A percentile compares a stretch with the other conserved stretches of the same genome.
Evolutionary conservation across 345 rosid species (phyloP).

Genomic region (Rhodamnia argentea): DNA sequence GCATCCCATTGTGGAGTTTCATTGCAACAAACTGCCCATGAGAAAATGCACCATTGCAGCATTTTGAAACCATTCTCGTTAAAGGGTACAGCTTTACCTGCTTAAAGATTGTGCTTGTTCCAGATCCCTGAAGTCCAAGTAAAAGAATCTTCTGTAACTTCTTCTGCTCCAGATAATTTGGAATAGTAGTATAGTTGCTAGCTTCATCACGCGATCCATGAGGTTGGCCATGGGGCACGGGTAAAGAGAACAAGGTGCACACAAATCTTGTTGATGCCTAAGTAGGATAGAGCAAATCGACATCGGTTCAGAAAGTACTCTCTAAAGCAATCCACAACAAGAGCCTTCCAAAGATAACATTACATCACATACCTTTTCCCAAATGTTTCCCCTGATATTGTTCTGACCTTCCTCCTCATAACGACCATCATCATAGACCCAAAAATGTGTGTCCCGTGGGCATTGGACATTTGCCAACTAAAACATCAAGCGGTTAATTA

Average conservation of each 20-base stretch:
- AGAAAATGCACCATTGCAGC: background rate
- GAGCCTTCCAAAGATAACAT: background rate
- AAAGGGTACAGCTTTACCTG: conserved; percentile 36
- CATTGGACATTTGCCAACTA: conserved; percentile 75
- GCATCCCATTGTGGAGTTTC: background rate
- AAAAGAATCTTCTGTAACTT: conserved; percentile 75
- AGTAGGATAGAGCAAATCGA: conserved; percentile 20
- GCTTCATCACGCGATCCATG: conserved; percentile 60
- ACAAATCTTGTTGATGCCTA: conserved; percentile 91
- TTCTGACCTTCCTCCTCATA: conserved; percentile 88
- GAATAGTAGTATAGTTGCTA: conserved; percentile 59
- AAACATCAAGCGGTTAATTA: conserved; percentile 1
- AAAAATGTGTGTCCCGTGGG: conserved; percentile 74
- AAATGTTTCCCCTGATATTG: conserved; percentile 71
- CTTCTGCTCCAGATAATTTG: conserved; percentile 78
- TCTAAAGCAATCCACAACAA: background rate
- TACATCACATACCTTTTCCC: conserved; percentile 53
- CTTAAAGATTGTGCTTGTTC: conserved; percentile 96
- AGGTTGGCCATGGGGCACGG: conserved; percentile 69
- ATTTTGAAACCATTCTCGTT: background rate
- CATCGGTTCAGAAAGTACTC: background rate
- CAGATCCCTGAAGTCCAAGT: conserved; percentile 81
- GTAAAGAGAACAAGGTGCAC: conserved; percentile 82
- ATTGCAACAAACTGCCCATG: background rate
- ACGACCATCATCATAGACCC: conserved; percentile 84